Evolutionary conservation across 2,329 filamentous ascomycete species (phyloP).

Genomic region (Sclerotinia sclerotiorum): DNA sequence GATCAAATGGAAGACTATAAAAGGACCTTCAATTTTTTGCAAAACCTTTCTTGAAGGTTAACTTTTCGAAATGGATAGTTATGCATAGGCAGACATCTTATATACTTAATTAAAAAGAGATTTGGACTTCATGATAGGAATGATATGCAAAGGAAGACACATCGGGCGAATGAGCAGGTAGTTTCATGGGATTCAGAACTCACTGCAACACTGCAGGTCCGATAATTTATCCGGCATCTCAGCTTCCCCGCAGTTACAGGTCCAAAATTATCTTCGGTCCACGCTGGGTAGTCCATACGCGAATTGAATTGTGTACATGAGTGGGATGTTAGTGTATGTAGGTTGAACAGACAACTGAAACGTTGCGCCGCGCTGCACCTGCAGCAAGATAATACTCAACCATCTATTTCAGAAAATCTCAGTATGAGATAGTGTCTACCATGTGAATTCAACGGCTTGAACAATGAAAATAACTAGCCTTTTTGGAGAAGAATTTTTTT

Average conservation of each 20-base stretch:
- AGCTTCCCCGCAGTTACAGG: conserved; percentile 17
- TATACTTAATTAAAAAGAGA: background rate
- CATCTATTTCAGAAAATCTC: background rate
- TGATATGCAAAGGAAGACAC: background rate
- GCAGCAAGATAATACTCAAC: background rate
- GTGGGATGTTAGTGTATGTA: background rate
- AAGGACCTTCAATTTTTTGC: background rate
- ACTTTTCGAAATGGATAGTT: background rate
- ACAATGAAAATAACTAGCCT: background rate
- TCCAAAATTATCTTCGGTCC: background rate
- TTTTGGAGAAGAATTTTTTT: background rate
- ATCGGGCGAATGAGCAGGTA: background rate
- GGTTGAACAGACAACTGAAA: conserved; percentile 11
- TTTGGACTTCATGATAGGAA: background rate
- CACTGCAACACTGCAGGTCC: conserved; percentile 5
- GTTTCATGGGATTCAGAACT: background rate
- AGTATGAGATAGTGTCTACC: background rate
- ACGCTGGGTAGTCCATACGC: background rate
- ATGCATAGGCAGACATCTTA: background rate
- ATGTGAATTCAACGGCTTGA: fast-evolving
- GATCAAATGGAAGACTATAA: background rate
- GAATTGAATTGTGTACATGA: background rate
- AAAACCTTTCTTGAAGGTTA: background rate
- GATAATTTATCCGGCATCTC: conserved; percentile 11
- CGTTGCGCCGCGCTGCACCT: conserved; percentile 18